These are phyloP conservation scores for Medicago truncatula DNA, from an alignment of 306 rosid species.

Conservation along the genomic window MtrunA17r5.0-ANR NC_053049.1:17990501-17991000, in stretches of 20 bases:
- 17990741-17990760: background rate
- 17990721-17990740: conserved; percentile 4
- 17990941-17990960: background rate
- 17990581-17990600: too few species aligned
- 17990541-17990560: too few species aligned
- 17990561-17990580: too few species aligned
- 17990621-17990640: conserved; percentile 89
- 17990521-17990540: background rate
- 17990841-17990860: conserved; percentile 16
- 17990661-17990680: conserved; percentile 80
- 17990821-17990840: conserved; percentile 21
- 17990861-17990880: conserved; percentile 12
- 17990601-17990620: conserved; percentile 24
- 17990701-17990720: conserved; percentile 51
- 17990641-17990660: conserved; percentile 64
- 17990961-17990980: background rate
- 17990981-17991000: background rate
- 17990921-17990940: background rate
- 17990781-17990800: conserved; percentile 15
- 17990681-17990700: conserved; percentile 70
- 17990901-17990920: background rate
- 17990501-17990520: background rate
- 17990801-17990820: conserved; percentile 10
- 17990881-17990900: background rate
- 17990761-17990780: conserved; percentile 4